Conservation (phyloP, 202 grass and related monocot species). For the Setaria viridis region DNA sequence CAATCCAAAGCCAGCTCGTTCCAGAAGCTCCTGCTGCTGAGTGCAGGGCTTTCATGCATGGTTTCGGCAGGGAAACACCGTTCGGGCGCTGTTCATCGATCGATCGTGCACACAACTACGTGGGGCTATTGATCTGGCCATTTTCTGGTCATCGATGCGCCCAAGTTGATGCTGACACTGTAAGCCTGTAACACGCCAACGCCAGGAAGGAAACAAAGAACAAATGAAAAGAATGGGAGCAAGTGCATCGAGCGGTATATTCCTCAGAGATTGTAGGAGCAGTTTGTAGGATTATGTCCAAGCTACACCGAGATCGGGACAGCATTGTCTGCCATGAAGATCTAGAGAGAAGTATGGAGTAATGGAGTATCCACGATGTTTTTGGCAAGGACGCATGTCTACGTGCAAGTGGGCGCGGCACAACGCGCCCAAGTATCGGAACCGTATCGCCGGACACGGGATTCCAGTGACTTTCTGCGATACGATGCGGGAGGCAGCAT, state of each 20-base stretch:
- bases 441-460: background rate
- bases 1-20: background rate
- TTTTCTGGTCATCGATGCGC: background rate
- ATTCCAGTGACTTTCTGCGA: background rate
- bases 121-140: background rate
- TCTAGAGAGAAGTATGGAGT: too few species aligned
- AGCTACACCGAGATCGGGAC: background rate
- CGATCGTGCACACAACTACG: background rate
- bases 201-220: background rate
- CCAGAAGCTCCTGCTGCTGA: background rate
- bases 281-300: background rate
- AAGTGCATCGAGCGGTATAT: background rate
- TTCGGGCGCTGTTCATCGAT: background rate
- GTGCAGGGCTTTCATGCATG: background rate
- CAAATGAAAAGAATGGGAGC: too few species aligned
- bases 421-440: background rate
- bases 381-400: background rate
- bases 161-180: background rate
- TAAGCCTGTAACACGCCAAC: background rate
- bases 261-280: background rate
- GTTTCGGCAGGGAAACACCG: background rate
- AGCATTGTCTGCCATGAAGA: background rate
- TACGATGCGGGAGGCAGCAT: background rate
- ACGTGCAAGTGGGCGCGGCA: slow-evolving; percentile 23
- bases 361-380: background rate